A percentile compares a stretch with the other conserved stretches of the same genome.
phyloP scores from a whole-genome alignment of 768 basidiomycete genomes.

The Russula dissimulans region DNA sequence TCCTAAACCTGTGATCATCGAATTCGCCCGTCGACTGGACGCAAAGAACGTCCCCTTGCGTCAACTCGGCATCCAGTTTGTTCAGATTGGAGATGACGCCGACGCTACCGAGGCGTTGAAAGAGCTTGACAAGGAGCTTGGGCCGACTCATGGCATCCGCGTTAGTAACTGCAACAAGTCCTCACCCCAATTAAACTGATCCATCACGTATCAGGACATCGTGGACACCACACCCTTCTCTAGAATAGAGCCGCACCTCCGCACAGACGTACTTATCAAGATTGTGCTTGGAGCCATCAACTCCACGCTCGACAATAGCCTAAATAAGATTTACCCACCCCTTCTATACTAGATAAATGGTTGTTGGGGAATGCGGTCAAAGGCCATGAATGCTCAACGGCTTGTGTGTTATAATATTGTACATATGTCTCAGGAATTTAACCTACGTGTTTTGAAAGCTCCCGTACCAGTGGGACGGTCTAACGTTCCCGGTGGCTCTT shows the following conservation, averaged over 20 bases:
- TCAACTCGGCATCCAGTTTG: constrained; percentile 31
- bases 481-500: neutral
- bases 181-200: neutral
- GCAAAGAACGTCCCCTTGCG: constrained; percentile 25
- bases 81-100: constrained; percentile 32
- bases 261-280: constrained; percentile 9
- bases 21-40: constrained; percentile 25
- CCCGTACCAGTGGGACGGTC: neutral
- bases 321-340: no score
- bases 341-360: no score
- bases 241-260: constrained; percentile 12
- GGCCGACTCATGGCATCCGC: constrained; percentile 8
- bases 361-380: neutral
- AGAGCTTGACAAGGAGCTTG: constrained; percentile 15
- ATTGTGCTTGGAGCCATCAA: constrained; percentile 12
- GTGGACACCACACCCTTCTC: constrained; percentile 12
- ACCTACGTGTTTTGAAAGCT: no score
- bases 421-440: neutral
- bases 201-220: constrained; percentile 9
- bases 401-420: neutral
- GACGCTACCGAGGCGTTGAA: constrained; percentile 27
- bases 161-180: neutral
- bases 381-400: neutral
- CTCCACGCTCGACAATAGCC: neutral
- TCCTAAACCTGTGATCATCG: constrained; percentile 18